phyloP scores from a whole-genome alignment of 371 early-diverging fungal genomes.

The Apophysomyces variabilis region DNA sequence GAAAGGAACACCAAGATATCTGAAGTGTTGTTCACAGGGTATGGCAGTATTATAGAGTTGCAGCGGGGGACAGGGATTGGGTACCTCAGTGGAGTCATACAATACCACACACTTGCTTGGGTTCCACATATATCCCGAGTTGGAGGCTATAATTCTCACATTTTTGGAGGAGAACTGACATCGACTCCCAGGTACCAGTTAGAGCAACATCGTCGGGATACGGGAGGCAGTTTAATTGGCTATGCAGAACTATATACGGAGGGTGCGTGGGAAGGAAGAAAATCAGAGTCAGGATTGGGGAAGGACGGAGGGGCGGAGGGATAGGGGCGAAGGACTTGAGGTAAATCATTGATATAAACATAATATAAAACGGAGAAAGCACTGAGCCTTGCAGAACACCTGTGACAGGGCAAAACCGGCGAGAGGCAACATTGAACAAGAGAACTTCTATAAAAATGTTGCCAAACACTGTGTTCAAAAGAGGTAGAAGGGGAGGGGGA shows the following conservation, averaged over 20 bases:
- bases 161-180: slow-evolving; percentile 1
- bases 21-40: slow-evolving; percentile 7
- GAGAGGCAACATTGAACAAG: too few species aligned
- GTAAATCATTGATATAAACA: too few species aligned
- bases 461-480: slow-evolving; percentile 18
- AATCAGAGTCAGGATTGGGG: too few species aligned
- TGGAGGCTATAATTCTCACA: slow-evolving; percentile 16
- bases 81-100: background rate
- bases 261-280: too few species aligned
- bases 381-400: too few species aligned
- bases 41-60: slow-evolving; percentile 10
- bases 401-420: too few species aligned
- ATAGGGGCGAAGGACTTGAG: slow-evolving; percentile 4
- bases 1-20: slow-evolving; percentile 22
- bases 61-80: slow-evolving; percentile 4
- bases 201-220: slow-evolving; percentile 29
- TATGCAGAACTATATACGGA: too few species aligned
- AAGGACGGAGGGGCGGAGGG: background rate
- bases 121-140: slow-evolving; percentile 35
- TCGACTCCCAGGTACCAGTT: slow-evolving; percentile 10
- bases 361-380: too few species aligned
- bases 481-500: slow-evolving; percentile 4
- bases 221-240: background rate
- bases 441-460: background rate
- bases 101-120: slow-evolving; percentile 32